Percentiles rank a stretch among this genome's conserved stretches.
Conservation (phyloP, 805 yeast species). For the Nakazawaea anatomiae region DNA sequence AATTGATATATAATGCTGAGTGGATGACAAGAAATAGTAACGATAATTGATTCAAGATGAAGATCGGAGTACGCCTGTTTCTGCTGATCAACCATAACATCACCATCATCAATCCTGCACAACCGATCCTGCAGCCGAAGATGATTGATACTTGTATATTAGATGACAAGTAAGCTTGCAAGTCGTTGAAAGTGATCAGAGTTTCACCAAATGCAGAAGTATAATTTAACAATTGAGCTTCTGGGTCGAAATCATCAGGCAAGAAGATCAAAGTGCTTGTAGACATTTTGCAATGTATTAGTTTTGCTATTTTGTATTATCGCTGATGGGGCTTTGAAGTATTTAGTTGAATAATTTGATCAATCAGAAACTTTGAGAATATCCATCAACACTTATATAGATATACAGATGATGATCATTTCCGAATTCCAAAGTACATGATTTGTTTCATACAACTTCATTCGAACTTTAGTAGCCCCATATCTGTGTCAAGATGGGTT, state of each 20-base stretch:
- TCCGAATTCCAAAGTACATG: no score
- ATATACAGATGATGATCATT: no score
- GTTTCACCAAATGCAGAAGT: conserved; percentile 36
- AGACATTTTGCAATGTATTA: not conserved
- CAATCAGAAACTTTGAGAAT: not conserved
- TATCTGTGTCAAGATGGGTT: not conserved
- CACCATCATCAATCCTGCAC: conserved; percentile 41
- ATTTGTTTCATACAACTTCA: no score
- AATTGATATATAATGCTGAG: conserved; percentile 51
- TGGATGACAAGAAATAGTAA: conserved; percentile 53
- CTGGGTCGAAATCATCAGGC: conserved; percentile 17
- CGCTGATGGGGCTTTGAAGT: not conserved
- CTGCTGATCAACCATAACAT: conserved; percentile 43
- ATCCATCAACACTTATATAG: no score
- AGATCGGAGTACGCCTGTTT: conserved; percentile 60
- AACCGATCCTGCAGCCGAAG: conserved; percentile 56
- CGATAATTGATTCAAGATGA: conserved; percentile 62
- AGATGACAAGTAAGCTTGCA: conserved; percentile 31
- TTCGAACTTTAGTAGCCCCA: not conserved
- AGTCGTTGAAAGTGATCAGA: conserved; percentile 30
- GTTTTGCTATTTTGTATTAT: not conserved
- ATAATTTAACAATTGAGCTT: conserved; percentile 27
- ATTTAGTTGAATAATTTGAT: not conserved
- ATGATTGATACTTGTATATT: conserved; percentile 35
- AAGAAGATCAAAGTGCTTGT: not conserved